A percentile compares a stretch with the other conserved stretches of the same genome.
Evolutionary conservation across 2,329 filamentous ascomycete genomes (phyloP).

Genomic region (Iodosphaeria phyllophila): DNA sequence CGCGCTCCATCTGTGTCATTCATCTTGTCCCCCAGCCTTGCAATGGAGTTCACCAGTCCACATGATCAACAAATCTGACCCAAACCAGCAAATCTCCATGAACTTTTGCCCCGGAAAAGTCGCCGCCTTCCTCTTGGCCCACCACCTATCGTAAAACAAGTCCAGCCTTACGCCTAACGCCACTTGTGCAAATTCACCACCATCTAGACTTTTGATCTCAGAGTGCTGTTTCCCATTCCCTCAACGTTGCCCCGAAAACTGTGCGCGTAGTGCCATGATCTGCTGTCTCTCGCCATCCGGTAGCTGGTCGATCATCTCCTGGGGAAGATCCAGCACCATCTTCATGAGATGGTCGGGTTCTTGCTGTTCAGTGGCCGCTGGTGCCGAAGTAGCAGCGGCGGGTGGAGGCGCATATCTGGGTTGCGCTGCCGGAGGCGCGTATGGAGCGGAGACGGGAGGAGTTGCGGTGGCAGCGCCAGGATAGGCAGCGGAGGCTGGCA

Average conservation of each 20-base stretch:
- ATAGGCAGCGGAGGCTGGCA: conserved; percentile 16
- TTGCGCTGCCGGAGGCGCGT: conserved; percentile 21
- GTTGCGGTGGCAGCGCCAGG: conserved; percentile 23
- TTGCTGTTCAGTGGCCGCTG: conserved; percentile 19
- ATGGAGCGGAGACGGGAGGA: conserved; percentile 26
- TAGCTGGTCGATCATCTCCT: conserved; percentile 62
- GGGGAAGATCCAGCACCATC: conserved; percentile 64
- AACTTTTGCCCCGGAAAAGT: too few relatives aligned
- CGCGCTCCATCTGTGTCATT: too few relatives aligned
- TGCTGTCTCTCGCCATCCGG: conserved; percentile 60
- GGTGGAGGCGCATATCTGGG: conserved; percentile 23
- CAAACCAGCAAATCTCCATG: too few relatives aligned
- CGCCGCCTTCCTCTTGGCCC: too few relatives aligned
- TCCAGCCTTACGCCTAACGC: too few relatives aligned
- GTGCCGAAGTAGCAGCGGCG: conserved; percentile 16
- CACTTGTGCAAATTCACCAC: too few relatives aligned
- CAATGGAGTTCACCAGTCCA: too few relatives aligned
- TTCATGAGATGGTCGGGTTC: conserved; percentile 59
- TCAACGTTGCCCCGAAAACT: conserved; percentile 30
- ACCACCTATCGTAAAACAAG: too few relatives aligned
- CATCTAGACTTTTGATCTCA: conserved; percentile 1
- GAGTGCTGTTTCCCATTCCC: conserved; percentile 10
- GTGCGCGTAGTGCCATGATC: conserved; percentile 57
- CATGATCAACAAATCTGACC: too few relatives aligned
- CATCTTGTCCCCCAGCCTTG: too few relatives aligned